These are phyloP conservation scores for Suillus alpinus DNA, from an alignment of 768 basidiomycete genomes.

Conservation along the genomic window DNA sequence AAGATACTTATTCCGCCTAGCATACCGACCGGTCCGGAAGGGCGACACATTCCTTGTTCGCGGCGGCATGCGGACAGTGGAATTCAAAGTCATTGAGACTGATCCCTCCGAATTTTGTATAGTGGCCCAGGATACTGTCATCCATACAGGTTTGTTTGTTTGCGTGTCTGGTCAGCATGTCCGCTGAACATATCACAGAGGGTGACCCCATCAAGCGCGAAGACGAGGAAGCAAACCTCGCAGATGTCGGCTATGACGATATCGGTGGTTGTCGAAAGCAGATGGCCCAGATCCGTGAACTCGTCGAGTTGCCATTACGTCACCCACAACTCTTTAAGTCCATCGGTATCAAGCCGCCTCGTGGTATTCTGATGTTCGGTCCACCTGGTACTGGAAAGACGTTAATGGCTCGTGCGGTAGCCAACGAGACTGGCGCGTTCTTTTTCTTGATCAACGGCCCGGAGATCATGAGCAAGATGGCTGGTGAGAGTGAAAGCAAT, in stretches of 20 bases:
- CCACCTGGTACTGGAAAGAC: conserved; percentile 99
- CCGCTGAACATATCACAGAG: conserved; percentile 47
- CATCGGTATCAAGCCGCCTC: conserved; percentile 99
- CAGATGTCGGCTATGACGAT: conserved; percentile 98
- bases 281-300: conserved; percentile 99
- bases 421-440: conserved; percentile 99
- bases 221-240: conserved; percentile 95
- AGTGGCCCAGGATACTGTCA: conserved; percentile 98
- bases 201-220: conserved; percentile 99
- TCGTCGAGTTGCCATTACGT: conserved; percentile 95
- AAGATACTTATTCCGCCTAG: conserved; percentile 32
- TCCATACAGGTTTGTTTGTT: conserved; percentile 66
- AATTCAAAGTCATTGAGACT: conserved; percentile 99
- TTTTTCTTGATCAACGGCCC: conserved; percentile 99
- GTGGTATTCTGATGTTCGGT: conserved; percentile 98
- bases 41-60: conserved; percentile 99
- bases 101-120: conserved; percentile 99
- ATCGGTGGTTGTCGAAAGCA: conserved; percentile 99
- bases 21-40: conserved; percentile 94
- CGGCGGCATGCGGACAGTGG: conserved; percentile 97
- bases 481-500: conserved; percentile 97
- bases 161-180: neutral
- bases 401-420: conserved; percentile 98
- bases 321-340: conserved; percentile 99
- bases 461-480: conserved; percentile 99